Evolutionary conservation across 2,329 filamentous ascomycete genomes (phyloP).

Genomic region (Passalora sequoiae): DNA sequence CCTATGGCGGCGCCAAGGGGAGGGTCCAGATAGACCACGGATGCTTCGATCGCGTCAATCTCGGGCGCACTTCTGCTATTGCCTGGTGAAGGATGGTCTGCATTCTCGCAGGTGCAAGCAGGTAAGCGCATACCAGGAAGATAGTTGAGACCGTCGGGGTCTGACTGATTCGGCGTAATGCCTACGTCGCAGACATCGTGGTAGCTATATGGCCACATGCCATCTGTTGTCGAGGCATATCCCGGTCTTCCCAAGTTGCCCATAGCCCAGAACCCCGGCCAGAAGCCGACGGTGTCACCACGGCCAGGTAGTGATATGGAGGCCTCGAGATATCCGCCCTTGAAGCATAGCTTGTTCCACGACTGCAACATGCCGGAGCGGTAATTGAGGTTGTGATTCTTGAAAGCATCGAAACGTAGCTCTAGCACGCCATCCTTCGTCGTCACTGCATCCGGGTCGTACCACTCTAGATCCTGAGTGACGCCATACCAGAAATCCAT

Average conservation of each 20-base stretch:
- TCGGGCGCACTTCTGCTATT: conserved; percentile 63
- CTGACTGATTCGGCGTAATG: conserved; percentile 67
- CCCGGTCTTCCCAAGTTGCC: conserved; percentile 66
- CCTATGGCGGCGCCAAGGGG: conserved; percentile 50
- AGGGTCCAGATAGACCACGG: conserved; percentile 49
- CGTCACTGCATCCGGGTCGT: conserved; percentile 47
- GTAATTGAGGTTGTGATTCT: conserved; percentile 55
- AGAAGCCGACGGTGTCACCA: conserved; percentile 64
- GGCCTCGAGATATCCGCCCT: conserved; percentile 63
- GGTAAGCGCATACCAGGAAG: conserved; percentile 67
- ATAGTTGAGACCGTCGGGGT: conserved; percentile 59
- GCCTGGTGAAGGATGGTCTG: conserved; percentile 62
- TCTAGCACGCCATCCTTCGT: conserved; percentile 39
- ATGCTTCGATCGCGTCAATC: conserved; percentile 69
- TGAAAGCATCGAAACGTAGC: conserved; percentile 59
- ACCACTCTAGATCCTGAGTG: conserved; percentile 49
- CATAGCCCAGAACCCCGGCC: conserved; percentile 73
- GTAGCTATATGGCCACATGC: conserved; percentile 71
- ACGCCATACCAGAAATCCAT: conserved; percentile 53
- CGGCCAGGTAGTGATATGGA: conserved; percentile 64
- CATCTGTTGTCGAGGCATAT: conserved; percentile 64
- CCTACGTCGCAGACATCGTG: conserved; percentile 63
- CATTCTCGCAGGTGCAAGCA: conserved; percentile 59
- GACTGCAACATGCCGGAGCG: conserved; percentile 50
- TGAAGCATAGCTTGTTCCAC: conserved; percentile 57